Evolutionary conservation across 73 alveolate species (phyloP), one percentile per base, ranked within the genome.

Genomic region (Strombidium stylifer): DNA sequence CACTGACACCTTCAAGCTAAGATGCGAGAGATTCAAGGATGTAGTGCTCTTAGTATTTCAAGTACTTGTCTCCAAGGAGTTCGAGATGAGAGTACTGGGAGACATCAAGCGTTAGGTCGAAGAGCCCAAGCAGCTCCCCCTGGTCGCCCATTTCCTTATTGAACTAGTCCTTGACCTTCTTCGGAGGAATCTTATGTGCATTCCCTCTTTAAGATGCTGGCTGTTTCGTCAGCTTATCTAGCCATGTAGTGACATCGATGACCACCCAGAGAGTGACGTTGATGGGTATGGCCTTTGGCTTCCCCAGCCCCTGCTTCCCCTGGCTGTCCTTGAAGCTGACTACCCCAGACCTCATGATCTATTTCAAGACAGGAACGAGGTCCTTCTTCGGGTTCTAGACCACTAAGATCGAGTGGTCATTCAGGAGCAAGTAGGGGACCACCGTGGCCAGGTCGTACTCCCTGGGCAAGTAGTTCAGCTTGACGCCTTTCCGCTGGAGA

Each of bases 321-420:
- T 37, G 34, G 3, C 23, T 20, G 42, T 64, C 42, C 39, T 64
- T 64, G 35, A 59, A 40, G 64, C 4, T 52, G 3, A 53, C 36
- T 10, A 54, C 6, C 6, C 82, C 72, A 25, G 51, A 36, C 28
- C 58, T 51, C 39, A 52, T 37, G 28, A 69, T 53, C 8, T 52
- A 45, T 41, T 69, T 53, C 2, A 53, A 11, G 10, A 69, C 11
- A 18, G 44, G 44, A n/a, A 64, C 37, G 3, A 64, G 4, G 45
- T 64, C 65, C 19, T 64, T 64, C 54, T 64, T 64, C 11, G 78
- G 78, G 32, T 69, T 69, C 25, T 48, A 52, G 15, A 69, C 27
- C 2, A 69, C 56, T 15, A 69, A 32, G 27, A 69, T 69, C 39
- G 67, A 48, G 28, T 69, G 67, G 64, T 69, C 82, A 25, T 69